Evolutionary conservation across 331 rosid species (phyloP).

Genomic region (Erythrophleum ivorense): DNA sequence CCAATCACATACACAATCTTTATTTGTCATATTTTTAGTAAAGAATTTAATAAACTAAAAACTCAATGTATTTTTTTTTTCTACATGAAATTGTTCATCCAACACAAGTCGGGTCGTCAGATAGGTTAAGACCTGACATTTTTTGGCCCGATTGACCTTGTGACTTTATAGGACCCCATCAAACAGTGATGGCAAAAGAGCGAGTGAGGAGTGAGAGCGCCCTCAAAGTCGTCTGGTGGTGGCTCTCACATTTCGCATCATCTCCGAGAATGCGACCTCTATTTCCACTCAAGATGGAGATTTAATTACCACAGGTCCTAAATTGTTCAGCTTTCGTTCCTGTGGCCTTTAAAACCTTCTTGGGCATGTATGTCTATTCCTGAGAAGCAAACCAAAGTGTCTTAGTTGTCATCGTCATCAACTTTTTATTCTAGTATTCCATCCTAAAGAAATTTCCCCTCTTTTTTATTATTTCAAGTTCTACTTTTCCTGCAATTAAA

Average conservation of each 20-base stretch:
- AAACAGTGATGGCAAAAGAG: too few species aligned
- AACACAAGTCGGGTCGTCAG: too few species aligned
- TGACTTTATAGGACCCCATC: too few species aligned
- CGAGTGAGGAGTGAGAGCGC: not conserved
- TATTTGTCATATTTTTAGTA: too few species aligned
- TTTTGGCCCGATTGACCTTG: too few species aligned
- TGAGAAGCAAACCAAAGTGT: constrained; percentile 5
- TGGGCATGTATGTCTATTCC: not conserved
- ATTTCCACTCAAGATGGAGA: constrained; percentile 41
- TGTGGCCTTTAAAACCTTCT: constrained; percentile 44
- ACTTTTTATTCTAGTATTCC: constrained; percentile 38
- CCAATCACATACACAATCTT: too few species aligned
- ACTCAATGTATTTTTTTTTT: too few species aligned
- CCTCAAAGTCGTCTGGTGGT: constrained; percentile 51
- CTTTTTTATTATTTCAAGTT: constrained; percentile 66
- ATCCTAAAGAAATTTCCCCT: constrained; percentile 52
- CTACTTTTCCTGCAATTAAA: not conserved
- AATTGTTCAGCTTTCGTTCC: constrained; percentile 44
- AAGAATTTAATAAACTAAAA: too few species aligned
- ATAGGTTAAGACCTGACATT: too few species aligned
- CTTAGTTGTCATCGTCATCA: constrained; percentile 14
- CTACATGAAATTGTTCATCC: too few species aligned
- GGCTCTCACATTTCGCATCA: constrained; percentile 59
- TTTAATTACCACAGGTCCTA: constrained; percentile 36
- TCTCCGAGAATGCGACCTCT: constrained; percentile 59